Conservation (phyloP, 1,139 yeast species). For the Yamadazyma blattariae region DNA sequence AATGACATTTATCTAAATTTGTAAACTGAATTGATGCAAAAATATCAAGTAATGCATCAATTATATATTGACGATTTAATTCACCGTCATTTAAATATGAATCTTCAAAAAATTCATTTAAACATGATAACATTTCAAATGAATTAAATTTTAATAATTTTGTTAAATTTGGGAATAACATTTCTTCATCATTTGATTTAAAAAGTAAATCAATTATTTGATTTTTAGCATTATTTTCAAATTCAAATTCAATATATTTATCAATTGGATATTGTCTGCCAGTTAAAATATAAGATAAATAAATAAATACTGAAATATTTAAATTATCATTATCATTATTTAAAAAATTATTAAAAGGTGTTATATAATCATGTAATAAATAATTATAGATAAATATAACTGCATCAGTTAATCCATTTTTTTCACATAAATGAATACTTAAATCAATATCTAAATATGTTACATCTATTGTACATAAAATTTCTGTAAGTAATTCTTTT, state of each 20-base stretch:
- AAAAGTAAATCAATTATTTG: conserved; percentile 3
- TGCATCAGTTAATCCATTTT: conserved; percentile 56
- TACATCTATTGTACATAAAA: conserved; percentile 66
- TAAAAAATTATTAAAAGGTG: conserved; percentile 64
- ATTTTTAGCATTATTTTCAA: conserved; percentile 2
- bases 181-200: conserved; percentile 19
- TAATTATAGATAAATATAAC: conserved; percentile 66
- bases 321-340: conserved; percentile 33
- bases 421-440: conserved; percentile 57
- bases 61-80: conserved; percentile 61
- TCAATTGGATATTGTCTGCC: conserved; percentile 82
- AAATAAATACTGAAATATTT: conserved; percentile 47
- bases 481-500: conserved; percentile 55
- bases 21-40: conserved; percentile 35
- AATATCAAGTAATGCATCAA: conserved; percentile 61
- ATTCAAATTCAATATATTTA: conserved; percentile 28
- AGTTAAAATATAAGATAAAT: conserved; percentile 65
- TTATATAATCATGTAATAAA: conserved; percentile 59
- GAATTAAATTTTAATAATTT: conserved; percentile 50
- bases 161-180: conserved; percentile 59
- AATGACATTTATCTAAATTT: conserved; percentile 34
- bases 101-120: conserved; percentile 82
- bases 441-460: conserved; percentile 70
- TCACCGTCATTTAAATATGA: conserved; percentile 55
- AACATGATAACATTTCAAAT: conserved; percentile 56